Base-by-base conservation (phyloP, 768 basidiomycete genomes). In the Russula sp. region DNA sequence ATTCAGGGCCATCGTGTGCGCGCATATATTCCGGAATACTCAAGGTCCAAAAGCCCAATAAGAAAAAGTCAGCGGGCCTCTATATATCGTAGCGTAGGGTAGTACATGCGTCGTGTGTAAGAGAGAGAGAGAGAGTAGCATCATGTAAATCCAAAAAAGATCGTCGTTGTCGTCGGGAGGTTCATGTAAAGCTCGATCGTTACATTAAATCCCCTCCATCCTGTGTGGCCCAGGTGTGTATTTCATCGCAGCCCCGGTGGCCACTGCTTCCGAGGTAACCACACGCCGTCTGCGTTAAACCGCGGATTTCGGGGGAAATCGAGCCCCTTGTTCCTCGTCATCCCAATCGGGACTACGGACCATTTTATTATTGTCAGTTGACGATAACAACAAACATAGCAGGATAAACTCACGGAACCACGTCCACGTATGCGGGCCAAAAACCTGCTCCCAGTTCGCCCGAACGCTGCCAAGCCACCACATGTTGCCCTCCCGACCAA, bases 391-490 rank as follows among this genome's bases (percentile, higher is more conserved):
- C 8, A n/a, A 3, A 47, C 13, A n/a, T 22, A 51, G 10, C 6
- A n/a, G 32, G 13, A 14, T 65, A 45, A 25, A 84, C 87, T 81
- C 72, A 95, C 93, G 74, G 65, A 94, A 78, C 93, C 93, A 97
- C 42, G 85, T 83, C 71, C 79, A 78, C 58, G 73, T 71, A 60
- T 75, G 81, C 38, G 67, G 73, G 9, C 94, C 94, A 92, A 98
- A 96, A 47, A 88, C 86, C 52, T 83, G 81, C 66, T 81, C 79
- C 93, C 93, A 97, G 65, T 86, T 87, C 46, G 73, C 75, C 52
- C 77, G 71, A 48, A 67, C 62, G 65, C 78, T 81, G 32, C 89
- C 94, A 39, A 83, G 73, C 85, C 87, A 91, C 94, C 94, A 98
- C 7, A 95, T 73, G 70, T 93, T 86, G 0, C 88, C 93, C 69